A percentile compares a stretch with the other conserved stretches of the same genome.
Conservation (phyloP, 768 basidiomycete species). For the Favolaschia claudopus region DNA sequence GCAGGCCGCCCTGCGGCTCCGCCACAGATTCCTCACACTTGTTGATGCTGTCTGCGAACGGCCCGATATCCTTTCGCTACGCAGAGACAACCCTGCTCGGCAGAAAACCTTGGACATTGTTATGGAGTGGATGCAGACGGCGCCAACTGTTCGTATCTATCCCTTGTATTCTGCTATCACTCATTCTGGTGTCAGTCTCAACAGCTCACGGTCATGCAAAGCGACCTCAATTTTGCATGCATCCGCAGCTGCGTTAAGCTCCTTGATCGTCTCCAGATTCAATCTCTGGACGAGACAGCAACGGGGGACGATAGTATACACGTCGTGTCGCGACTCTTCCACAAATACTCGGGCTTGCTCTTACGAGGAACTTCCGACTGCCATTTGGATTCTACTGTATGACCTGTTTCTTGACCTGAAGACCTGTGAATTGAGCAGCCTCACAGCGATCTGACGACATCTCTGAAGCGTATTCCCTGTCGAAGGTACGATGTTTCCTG, state of each 20-base stretch:
- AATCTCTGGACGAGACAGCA: conserved; percentile 57
- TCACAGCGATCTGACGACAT: conserved; percentile 54
- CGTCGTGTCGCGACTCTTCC: conserved; percentile 80
- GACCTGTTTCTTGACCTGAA: conserved; percentile 21
- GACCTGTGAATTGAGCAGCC: neutral
- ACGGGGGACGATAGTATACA: conserved; percentile 72
- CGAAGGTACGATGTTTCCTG: conserved; percentile 44
- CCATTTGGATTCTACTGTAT: conserved; percentile 55
- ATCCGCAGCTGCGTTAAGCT: conserved; percentile 79
- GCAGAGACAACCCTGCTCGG: conserved; percentile 71
- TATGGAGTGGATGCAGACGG: conserved; percentile 79
- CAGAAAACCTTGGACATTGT: conserved; percentile 79
- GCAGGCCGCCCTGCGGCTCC: conserved; percentile 64
- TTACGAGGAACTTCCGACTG: conserved; percentile 65
- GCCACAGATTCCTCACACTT: conserved; percentile 77
- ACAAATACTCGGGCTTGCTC: conserved; percentile 75
- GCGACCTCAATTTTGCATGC: conserved; percentile 77
- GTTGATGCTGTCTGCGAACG: conserved; percentile 74
- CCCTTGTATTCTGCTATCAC: neutral
- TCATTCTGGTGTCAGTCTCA: conserved; percentile 35
- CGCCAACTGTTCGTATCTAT: conserved; percentile 50
- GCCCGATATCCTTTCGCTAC: conserved; percentile 64
- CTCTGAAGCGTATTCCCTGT: conserved; percentile 57
- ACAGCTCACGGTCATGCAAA: conserved; percentile 47
- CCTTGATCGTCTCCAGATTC: conserved; percentile 76